phyloP scores from a whole-genome alignment of 1,284 basidiomycete genomes.

The Ceratobasidium sp. region DNA sequence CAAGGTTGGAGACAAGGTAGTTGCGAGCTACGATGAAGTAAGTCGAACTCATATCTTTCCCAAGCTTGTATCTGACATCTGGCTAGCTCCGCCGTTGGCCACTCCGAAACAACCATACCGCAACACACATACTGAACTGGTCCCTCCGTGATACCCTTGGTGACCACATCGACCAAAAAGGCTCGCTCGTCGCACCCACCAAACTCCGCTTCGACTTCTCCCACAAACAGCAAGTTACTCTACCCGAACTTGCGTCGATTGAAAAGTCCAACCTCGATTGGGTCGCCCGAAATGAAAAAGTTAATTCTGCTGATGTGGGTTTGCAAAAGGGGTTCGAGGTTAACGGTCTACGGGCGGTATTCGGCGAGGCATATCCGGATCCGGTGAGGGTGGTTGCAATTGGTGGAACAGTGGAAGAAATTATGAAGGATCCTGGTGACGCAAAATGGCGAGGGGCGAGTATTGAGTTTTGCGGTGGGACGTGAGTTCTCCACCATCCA shows the following conservation, averaged over 20 bases:
- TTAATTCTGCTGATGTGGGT: conserved; percentile 89
- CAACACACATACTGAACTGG: conserved; percentile 98
- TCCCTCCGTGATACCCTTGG: conserved; percentile 93
- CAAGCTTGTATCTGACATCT: conserved; percentile 41
- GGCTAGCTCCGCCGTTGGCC: conserved; percentile 90
- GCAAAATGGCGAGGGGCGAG: conserved; percentile 92
- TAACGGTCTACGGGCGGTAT: conserved; percentile 94
- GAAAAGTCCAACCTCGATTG: conserved; percentile 89
- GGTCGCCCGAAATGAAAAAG: conserved; percentile 90
- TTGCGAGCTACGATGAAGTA: conserved; percentile 82
- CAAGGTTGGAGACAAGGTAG: conserved; percentile 76
- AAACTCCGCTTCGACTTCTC: conserved; percentile 99
- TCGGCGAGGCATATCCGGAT: conserved; percentile 98
- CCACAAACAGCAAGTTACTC: conserved; percentile 88
- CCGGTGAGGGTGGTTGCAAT: conserved; percentile 96
- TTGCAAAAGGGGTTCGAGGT: conserved; percentile 90
- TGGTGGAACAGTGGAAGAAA: conserved; percentile 89
- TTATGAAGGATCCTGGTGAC: conserved; percentile 87
- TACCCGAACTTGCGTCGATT: conserved; percentile 84
- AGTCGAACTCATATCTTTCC: conserved; percentile 48
- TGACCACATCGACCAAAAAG: conserved; percentile 98
- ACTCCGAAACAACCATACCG: conserved; percentile 97
- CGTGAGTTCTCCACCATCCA: conserved; percentile 69
- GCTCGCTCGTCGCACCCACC: conserved; percentile 94
- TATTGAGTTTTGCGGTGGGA: conserved; percentile 98